Evolutionary conservation across 2,329 filamentous ascomycete genomes (phyloP), one percentile per base, ranked within the genome.

Genomic region (Triangularia setosa): DNA sequence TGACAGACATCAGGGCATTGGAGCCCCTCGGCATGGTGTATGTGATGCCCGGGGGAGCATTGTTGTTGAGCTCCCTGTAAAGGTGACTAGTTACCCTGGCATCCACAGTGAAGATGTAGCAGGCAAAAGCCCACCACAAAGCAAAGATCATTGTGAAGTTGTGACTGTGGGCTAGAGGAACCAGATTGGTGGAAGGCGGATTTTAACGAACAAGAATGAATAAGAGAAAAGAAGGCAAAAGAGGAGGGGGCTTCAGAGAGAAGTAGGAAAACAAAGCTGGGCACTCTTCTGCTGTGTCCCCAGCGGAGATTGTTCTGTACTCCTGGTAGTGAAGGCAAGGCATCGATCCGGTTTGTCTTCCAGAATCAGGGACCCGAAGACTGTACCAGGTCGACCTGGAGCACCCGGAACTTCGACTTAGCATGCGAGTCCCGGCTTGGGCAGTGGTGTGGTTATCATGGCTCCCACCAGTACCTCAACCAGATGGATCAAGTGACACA

Each of bases 1-100:
- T 18, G 64, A 62, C 1, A 40, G 63, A 60, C 62, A 61, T 16
- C 62, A 61, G 12, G 59, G 67, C 14, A 57, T 68, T 23, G 23
- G 52, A 25, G 25, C 58, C 65, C 25, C 65, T 62, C 11, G 68
- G 62, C 1, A 68, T n/a, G 28, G 56, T 67, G 64, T 66, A 69
- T 58, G 58, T 67, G 59, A 71, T 65, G 3, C 69, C 70, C 3
- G 66, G 66, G 6, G 69, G 69, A 8, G 67, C 62, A 24, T 67
- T 54, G n/a, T 66, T 57, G 16, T 68, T 40, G 2, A 65, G 60
- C 7, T 64, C 59, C 8, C 16, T 40, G 52, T 66, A 48, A n/a
- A 28, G 64, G 12, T 61, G 64, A 21, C 68, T 21, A 9, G 40
- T 23, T 9, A 21, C 40, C 12, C 40, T n/a, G 6, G 65, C 70